Evolutionary conservation across 345 rosid species (phyloP).

Genomic region (Citrus inodora): DNA sequence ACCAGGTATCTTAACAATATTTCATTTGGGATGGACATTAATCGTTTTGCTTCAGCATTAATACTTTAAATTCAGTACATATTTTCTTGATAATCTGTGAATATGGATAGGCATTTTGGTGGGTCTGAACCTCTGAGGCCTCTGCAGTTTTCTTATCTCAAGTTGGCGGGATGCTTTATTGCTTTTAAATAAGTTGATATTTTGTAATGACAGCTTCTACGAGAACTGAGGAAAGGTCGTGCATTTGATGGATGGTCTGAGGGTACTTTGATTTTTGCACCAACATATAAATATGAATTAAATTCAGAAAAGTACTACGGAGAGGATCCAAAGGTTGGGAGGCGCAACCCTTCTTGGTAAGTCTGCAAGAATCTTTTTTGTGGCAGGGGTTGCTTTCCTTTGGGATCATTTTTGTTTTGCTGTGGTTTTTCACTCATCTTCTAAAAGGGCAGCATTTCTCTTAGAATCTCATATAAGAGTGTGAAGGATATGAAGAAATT

Average conservation of each 20-base stretch:
- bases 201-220: constrained; percentile 50
- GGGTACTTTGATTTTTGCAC: constrained; percentile 66
- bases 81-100: background rate
- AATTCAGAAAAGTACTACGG: constrained; percentile 72
- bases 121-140: background rate
- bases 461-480: background rate
- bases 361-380: background rate
- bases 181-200: background rate
- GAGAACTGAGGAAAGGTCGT: constrained; percentile 62
- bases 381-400: background rate
- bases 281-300: constrained; percentile 84
- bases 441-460: background rate
- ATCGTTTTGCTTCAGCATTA: background rate
- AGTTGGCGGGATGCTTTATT: constrained; percentile 6
- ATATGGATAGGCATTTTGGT: background rate
- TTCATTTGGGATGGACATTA: background rate
- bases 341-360: constrained; percentile 90
- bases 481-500: background rate
- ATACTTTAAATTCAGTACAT: background rate
- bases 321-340: constrained; percentile 69
- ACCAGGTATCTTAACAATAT: constrained; percentile 55
- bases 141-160: background rate
- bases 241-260: constrained; percentile 93
- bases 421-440: constrained; percentile 1
- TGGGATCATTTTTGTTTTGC: background rate